Conservation (phyloP, 371 early-diverging fungal species). For the Entomophthora muscae region DNA sequence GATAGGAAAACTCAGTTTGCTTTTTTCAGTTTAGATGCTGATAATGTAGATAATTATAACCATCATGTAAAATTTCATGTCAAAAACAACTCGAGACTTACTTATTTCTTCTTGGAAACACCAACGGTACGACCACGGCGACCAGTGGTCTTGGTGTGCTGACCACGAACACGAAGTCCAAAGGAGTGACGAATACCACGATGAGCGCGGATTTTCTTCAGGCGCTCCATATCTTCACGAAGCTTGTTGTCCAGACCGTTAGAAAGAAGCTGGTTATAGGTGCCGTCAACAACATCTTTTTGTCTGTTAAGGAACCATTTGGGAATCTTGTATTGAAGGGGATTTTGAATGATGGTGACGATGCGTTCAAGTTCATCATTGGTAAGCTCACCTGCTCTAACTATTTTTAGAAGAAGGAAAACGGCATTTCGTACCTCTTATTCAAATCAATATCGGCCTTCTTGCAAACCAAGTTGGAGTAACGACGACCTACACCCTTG, state of each 20-base stretch:
- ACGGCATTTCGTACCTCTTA: constrained; percentile 74
- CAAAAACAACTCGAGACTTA: too few relatives aligned
- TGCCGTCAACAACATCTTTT: constrained; percentile 91
- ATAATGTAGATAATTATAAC: too few relatives aligned
- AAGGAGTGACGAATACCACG: constrained; percentile 92
- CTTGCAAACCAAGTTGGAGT: constrained; percentile 94
- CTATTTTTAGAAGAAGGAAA: neutral
- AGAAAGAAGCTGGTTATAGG: constrained; percentile 82
- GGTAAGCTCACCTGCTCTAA: constrained; percentile 85
- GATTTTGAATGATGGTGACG: constrained; percentile 80
- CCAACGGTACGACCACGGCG: constrained; percentile 93
- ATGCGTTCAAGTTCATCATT: constrained; percentile 83
- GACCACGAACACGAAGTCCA: constrained; percentile 89
- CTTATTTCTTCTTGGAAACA: constrained; percentile 94
- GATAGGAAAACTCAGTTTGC: too few relatives aligned
- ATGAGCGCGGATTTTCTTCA: constrained; percentile 92
- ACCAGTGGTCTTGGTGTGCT: constrained; percentile 97
- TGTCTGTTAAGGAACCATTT: constrained; percentile 97
- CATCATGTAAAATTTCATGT: too few relatives aligned
- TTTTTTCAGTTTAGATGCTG: too few relatives aligned
- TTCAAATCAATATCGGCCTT: constrained; percentile 92
- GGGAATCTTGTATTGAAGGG: constrained; percentile 92
- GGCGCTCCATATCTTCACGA: constrained; percentile 91
- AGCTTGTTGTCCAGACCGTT: constrained; percentile 89
- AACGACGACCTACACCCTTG: constrained; percentile 97